Evolutionary conservation across 2,329 filamentous ascomycete species (phyloP).

Genomic region (Fusarium sulawesiense): DNA sequence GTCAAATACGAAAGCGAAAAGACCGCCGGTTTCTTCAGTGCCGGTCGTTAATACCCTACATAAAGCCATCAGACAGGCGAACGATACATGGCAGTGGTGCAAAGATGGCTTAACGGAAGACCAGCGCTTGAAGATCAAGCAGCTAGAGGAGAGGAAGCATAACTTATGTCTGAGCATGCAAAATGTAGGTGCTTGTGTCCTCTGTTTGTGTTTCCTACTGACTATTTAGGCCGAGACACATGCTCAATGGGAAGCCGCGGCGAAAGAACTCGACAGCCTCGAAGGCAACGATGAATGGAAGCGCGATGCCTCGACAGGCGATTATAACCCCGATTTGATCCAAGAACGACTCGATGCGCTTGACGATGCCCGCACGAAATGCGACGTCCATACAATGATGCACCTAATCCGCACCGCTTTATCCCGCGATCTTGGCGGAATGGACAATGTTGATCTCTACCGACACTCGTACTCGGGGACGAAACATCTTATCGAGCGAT

Average conservation of each 20-base stretch:
- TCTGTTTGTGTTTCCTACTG: neutral
- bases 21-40: slow-evolving; percentile 26
- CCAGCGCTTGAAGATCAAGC: slow-evolving; percentile 60
- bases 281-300: slow-evolving; percentile 90
- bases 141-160: slow-evolving; percentile 69
- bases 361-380: slow-evolving; percentile 76
- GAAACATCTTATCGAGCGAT: slow-evolving; percentile 86
- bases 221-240: slow-evolving; percentile 70
- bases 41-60: slow-evolving; percentile 45
- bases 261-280: slow-evolving; percentile 79
- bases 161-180: slow-evolving; percentile 73
- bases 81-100: slow-evolving; percentile 58
- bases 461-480: slow-evolving; percentile 87
- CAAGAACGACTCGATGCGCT: slow-evolving; percentile 76
- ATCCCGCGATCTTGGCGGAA: slow-evolving; percentile 83
- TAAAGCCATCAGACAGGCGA: slow-evolving; percentile 54
- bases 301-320: slow-evolving; percentile 66
- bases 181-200: slow-evolving; percentile 60
- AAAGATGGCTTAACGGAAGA: slow-evolving; percentile 65
- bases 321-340: slow-evolving; percentile 79
- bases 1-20: slow-evolving; percentile 43
- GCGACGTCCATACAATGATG: slow-evolving; percentile 81
- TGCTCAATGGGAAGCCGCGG: slow-evolving; percentile 79
- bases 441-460: slow-evolving; percentile 86
- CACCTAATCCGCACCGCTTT: slow-evolving; percentile 83